These are phyloP conservation scores for Tricladium varicosporioides DNA, from an alignment of 2,329 filamentous ascomycete genomes.

Conservation along the genomic window DNA sequence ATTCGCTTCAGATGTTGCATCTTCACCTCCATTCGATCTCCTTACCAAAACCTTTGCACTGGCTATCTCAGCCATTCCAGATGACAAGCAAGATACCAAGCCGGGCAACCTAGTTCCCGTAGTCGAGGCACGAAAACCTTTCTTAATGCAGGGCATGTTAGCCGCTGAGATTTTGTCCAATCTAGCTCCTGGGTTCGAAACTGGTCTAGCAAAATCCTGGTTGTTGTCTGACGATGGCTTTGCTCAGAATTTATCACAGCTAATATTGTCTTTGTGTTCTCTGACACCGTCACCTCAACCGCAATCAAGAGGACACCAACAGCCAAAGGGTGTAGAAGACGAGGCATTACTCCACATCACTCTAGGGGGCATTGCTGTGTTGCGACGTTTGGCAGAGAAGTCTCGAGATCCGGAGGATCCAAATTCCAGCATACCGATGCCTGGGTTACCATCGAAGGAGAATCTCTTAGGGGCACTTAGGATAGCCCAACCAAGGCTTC, in stretches of 20 bases:
- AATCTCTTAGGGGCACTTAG: conserved; percentile 65
- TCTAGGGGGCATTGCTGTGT: conserved; percentile 63
- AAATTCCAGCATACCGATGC: conserved; percentile 51
- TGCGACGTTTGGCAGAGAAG: conserved; percentile 70
- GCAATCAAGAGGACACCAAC: conserved; percentile 33
- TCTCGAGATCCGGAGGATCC: conserved; percentile 55
- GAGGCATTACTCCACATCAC: conserved; percentile 50
- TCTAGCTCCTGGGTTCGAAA: conserved; percentile 69
- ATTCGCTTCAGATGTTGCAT: conserved; percentile 68
- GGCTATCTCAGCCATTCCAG: conserved; percentile 80
- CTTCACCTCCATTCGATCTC: conserved; percentile 69
- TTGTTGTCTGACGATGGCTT: conserved; percentile 82
- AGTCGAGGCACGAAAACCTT: conserved; percentile 80
- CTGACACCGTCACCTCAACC: conserved; percentile 50
- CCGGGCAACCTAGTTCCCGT: conserved; percentile 61
- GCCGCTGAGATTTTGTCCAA: conserved; percentile 85
- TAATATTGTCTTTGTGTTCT: conserved; percentile 68
- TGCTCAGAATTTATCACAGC: conserved; percentile 71
- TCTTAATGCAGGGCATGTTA: conserved; percentile 87
- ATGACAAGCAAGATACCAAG: conserved; percentile 54
- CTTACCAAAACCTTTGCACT: conserved; percentile 85
- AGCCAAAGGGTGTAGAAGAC: conserved; percentile 33
- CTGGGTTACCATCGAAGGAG: conserved; percentile 64
- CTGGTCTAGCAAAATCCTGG: conserved; percentile 73
- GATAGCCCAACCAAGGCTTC: conserved; percentile 60